Evolutionary conservation across 306 rosid species (phyloP).

Genomic region (Quercus variabilis): DNA sequence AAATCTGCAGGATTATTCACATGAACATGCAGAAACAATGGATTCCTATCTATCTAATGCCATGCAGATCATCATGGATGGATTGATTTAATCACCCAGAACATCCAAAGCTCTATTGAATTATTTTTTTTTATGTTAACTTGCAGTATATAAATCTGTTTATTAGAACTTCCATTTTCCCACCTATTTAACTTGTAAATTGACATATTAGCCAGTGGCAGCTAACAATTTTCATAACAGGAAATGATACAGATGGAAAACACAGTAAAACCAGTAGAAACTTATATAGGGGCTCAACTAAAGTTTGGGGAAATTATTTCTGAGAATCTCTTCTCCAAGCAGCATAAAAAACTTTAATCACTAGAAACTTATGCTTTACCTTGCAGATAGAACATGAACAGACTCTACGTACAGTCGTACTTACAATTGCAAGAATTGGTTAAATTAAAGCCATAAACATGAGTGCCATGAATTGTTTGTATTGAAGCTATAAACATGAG

Average conservation of each 20-base stretch:
- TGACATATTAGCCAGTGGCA: background rate
- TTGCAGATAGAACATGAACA: slow-evolving; percentile 4
- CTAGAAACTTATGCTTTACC: slow-evolving; percentile 8
- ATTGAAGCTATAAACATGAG: slow-evolving; percentile 2
- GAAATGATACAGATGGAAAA: background rate
- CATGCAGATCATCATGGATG: background rate
- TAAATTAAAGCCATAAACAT: slow-evolving; percentile 18
- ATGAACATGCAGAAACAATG: background rate
- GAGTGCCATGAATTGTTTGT: background rate
- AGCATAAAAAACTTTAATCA: background rate
- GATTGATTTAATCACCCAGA: background rate
- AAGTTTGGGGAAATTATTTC: background rate
- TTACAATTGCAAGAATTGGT: slow-evolving; percentile 19
- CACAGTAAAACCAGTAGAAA: background rate
- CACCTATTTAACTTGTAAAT: background rate
- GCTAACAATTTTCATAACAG: background rate
- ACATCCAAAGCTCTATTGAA: background rate
- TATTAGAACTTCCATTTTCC: background rate
- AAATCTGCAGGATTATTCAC: background rate
- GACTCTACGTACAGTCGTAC: background rate
- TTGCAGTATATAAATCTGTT: background rate
- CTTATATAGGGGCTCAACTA: slow-evolving; percentile 1
- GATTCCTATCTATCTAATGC: background rate
- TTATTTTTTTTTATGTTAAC: background rate
- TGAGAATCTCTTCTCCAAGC: background rate